Evolutionary conservation across 768 basidiomycete genomes (phyloP), one percentile per base, ranked within the genome.

Genomic region (Tylopilus balloui): DNA sequence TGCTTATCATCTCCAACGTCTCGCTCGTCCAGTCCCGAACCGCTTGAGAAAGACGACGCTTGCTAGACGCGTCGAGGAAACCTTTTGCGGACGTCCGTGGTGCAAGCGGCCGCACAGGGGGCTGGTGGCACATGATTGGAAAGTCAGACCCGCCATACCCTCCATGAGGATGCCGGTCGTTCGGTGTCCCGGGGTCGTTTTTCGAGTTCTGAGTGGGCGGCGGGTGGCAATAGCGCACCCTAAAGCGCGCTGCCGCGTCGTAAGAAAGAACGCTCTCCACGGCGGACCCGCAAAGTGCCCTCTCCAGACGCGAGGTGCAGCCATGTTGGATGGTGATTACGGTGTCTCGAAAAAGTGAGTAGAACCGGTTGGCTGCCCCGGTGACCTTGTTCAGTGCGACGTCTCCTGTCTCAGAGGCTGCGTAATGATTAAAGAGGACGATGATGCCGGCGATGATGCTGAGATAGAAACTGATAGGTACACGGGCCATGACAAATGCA

Each of bases 341-440:
- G 14, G 42, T 25, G 20, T 56, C 45, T 24, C n/a, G 45, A 15
- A 62, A 54, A 32, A 59, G 35, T 6, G 21, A 17, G 17, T 47
- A 59, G 46, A 62, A 57, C 27, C 53, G 54, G n/a, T 29, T 47
- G 24, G 47, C 34, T 19, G 61, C 57, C 3, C 57, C 52, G 0
- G 57, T 54, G 32, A 62, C 28, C 25, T 59, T 61, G 49, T 60
- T 59, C 37, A 59, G 51, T 5, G 51, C 57, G 3, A 47, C 12
- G 28, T 59, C 50, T 4, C 56, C 54, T 20, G 60, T 56, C 45
- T 59, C 50, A 4, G 47, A 45, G 24, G 60, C 34, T 8, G 48
- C 53, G 29, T 17, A 55, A 17, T 57, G 54, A 31, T 53, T 40
- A 17, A 63, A 62, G 25, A 53, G 28, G 14, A 57, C 61, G 25